Base-by-base conservation (phyloP, 2,329 filamentous ascomycete species). In the Stachybotrys echinatus region DNA sequence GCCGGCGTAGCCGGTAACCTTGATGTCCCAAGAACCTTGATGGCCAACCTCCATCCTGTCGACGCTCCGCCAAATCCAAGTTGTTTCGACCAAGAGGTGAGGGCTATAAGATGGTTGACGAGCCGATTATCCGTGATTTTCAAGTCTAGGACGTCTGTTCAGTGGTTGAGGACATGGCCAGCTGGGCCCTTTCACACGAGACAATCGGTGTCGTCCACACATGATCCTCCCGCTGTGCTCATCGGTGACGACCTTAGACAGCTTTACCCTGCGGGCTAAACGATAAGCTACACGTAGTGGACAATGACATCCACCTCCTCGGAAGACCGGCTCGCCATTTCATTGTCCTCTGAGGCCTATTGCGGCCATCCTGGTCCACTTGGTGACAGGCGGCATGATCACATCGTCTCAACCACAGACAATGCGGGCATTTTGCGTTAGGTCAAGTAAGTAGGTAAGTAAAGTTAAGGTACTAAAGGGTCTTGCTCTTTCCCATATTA, bases 1-100 rank as follows among this genome's bases (percentile, higher is more conserved):
- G 45, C 45, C 45, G 45, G 18, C 45, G 3, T 47, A 47, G 3
- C 45, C 45, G 45, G 27, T 39, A 59, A 61, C 59, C 59, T 53
- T 61, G 59, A 61, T 61, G 57, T 57, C 42, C 52, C n/a, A 18
- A 18, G 38, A 8, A n/a, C 38, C 38, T 40, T 40, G 38, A 40
- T 40, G 38, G 38, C 38, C 38, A n/a, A 40, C 17, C 38, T 10
- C 27, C n/a, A n/a, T n/a, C n/a, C n/a, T n/a, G n/a, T n/a, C n/a
- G n/a, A n/a, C n/a, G n/a, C n/a, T n/a, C n/a, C n/a, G n/a, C n/a
- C n/a, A n/a, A n/a, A n/a, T n/a, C n/a, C n/a, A n/a, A n/a, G n/a
- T n/a, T n/a, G n/a, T n/a, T n/a, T n/a, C n/a, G n/a, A 34, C 27
- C 27, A 14, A 34, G 27, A 34, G 27, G 14, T 14, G 27, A 34